These are phyloP conservation scores for Neofusicoccum cordaticola DNA, from an alignment of 2,329 filamentous ascomycete species.

Conservation along the genomic window DNA sequence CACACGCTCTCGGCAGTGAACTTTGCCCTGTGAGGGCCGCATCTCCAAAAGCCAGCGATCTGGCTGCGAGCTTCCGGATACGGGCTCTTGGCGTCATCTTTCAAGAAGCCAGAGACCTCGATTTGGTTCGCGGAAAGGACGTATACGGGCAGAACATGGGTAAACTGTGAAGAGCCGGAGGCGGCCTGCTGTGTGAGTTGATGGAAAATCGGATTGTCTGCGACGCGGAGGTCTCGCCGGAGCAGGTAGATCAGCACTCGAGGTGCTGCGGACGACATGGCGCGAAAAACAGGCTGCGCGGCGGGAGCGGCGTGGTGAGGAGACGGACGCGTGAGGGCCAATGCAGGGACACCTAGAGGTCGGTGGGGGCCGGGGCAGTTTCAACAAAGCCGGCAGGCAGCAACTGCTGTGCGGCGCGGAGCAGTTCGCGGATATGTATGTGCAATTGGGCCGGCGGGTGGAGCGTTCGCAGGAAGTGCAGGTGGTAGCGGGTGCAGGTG, in stretches of 20 bases:
- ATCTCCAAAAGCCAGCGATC: constrained; percentile 69
- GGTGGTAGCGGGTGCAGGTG: neutral
- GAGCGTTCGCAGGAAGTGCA: neutral
- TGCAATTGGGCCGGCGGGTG: neutral
- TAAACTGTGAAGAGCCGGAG: constrained; percentile 37
- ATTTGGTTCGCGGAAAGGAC: constrained; percentile 68
- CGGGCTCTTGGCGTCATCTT: constrained; percentile 48
- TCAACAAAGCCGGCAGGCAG: neutral
- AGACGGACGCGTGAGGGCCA: neutral
- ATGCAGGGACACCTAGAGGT: neutral
- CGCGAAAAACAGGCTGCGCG: neutral
- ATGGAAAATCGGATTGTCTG: constrained; percentile 73
- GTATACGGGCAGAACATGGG: constrained; percentile 70
- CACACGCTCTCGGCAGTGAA: constrained; percentile 72
- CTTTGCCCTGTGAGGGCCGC: constrained; percentile 67
- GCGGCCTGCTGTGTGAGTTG: constrained; percentile 45
- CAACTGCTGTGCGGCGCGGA: neutral
- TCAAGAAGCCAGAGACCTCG: constrained; percentile 72
- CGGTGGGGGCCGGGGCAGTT: neutral
- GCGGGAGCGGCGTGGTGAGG: neutral
- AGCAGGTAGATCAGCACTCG: constrained; percentile 67
- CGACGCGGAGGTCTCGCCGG: constrained; percentile 68
- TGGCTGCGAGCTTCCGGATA: constrained; percentile 66
- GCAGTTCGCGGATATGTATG: neutral
- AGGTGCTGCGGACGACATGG: constrained; percentile 19